Evolutionary conservation across 2,329 filamentous ascomycete species (phyloP).

Genomic region (Hysterium pulicare): DNA sequence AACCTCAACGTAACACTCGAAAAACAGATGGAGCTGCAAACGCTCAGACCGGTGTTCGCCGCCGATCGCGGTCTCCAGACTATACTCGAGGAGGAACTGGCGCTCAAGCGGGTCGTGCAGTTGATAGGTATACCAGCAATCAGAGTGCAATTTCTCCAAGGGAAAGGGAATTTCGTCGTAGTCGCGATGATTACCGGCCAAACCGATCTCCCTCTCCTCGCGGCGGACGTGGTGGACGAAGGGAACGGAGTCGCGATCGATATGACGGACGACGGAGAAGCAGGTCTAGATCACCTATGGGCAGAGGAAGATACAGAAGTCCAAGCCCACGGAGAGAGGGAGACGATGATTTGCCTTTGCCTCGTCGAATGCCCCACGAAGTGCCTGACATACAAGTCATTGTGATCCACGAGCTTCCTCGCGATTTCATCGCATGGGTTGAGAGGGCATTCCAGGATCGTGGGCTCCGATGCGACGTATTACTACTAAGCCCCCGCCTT

Average conservation of each 20-base stretch:
- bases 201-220: constrained; percentile 47
- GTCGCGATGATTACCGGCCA: constrained; percentile 60
- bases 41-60: constrained; percentile 36
- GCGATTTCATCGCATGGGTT: constrained; percentile 79
- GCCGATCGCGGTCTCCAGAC: constrained; percentile 64
- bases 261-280: constrained; percentile 52
- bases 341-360: constrained; percentile 66
- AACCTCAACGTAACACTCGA: constrained; percentile 75
- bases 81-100: constrained; percentile 46
- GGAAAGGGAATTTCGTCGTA: constrained; percentile 53
- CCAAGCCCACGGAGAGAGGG: constrained; percentile 63
- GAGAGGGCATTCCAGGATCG: constrained; percentile 71
- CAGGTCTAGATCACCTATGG: constrained; percentile 69
- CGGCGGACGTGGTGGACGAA: constrained; percentile 22
- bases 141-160: constrained; percentile 35
- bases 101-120: constrained; percentile 51
- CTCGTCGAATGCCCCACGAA: constrained; percentile 67
- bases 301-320: constrained; percentile 62
- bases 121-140: constrained; percentile 36
- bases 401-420: constrained; percentile 67
- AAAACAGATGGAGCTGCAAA: constrained; percentile 46
- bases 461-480: constrained; percentile 71
- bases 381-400: constrained; percentile 90
- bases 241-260: constrained; percentile 43
- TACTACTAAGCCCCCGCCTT: constrained; percentile 74